These are phyloP conservation scores for Salix exigua DNA, from an alignment of 345 rosid species.

Conservation along the genomic window DNA sequence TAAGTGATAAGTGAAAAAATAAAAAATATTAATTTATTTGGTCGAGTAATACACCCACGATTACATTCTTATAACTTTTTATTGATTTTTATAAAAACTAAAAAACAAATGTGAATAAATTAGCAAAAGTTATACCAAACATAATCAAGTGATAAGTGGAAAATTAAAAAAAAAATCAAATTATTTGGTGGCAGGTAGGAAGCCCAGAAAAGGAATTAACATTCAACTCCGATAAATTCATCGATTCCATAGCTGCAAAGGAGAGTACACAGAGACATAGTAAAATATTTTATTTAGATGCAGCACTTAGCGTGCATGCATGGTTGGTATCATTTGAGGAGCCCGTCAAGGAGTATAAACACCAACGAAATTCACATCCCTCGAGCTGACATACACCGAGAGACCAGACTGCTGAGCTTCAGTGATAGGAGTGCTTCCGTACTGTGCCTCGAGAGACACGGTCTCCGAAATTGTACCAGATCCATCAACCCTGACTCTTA, in stretches of 20 bases:
- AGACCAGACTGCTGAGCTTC: conserved; percentile 10
- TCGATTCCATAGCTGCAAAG: background rate
- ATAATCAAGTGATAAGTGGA: too few species aligned
- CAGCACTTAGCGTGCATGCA: background rate
- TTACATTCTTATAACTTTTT: too few species aligned
- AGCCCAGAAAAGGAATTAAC: too few species aligned
- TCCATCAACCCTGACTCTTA: conserved; percentile 8
- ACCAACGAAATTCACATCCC: conserved; percentile 3
- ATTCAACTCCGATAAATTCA: too few species aligned
- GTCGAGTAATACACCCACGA: too few species aligned
- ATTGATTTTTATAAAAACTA: too few species aligned
- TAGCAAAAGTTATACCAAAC: too few species aligned
- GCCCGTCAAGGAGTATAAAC: background rate
- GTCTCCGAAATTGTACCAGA: conserved; percentile 1
- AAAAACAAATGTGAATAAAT: too few species aligned
- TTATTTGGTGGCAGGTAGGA: too few species aligned
- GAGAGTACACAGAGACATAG: background rate
- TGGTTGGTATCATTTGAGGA: background rate
- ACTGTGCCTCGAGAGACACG: conserved; percentile 1
- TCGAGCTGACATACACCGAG: conserved; percentile 3
- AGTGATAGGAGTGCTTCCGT: conserved; percentile 1
- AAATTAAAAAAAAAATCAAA: too few species aligned
- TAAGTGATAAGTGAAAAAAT: too few species aligned
- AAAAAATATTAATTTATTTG: too few species aligned
- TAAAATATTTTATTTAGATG: background rate